These are phyloP conservation scores for Colletotrichum costaricense DNA, from an alignment of 2,329 filamentous ascomycete genomes.

Conservation along the genomic window DNA sequence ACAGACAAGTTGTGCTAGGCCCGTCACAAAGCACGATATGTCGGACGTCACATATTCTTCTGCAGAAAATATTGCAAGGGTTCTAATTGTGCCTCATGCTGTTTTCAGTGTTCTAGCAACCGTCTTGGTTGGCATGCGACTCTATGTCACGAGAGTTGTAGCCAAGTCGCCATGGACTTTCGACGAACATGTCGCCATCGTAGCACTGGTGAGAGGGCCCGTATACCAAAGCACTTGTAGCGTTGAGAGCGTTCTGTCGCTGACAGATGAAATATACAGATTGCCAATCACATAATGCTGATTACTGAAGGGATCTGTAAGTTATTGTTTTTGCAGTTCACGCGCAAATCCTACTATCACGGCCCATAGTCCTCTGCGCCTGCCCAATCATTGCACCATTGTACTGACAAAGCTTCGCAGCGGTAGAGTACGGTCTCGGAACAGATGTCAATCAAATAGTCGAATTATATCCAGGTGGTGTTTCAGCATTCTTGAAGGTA, in stretches of 20 bases:
- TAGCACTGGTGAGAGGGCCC: neutral
- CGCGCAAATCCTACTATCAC: neutral
- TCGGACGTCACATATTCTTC: constrained; percentile 13
- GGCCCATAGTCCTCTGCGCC: neutral
- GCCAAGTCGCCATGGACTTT: neutral
- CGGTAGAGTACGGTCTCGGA: neutral
- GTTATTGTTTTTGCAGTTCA: neutral
- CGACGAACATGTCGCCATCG: constrained; percentile 6
- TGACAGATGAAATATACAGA: neutral
- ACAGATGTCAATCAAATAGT: neutral
- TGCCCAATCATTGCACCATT: neutral
- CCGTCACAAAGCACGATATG: neutral
- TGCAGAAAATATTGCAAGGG: neutral
- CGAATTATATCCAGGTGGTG: neutral
- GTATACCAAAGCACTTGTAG: too few relatives aligned
- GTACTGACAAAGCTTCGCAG: neutral
- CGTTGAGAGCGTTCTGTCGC: neutral
- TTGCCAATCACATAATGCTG: constrained; percentile 10
- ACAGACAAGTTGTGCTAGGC: neutral
- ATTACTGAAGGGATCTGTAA: constrained; percentile 7
- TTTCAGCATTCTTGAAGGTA: constrained; percentile 9
- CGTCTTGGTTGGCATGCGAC: neutral
- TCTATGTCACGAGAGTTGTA: neutral
- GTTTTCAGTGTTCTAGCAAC: constrained; percentile 15
- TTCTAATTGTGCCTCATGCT: constrained; percentile 5